Conservation (phyloP, 116 monocot species). For the Zostera marina region DNA sequence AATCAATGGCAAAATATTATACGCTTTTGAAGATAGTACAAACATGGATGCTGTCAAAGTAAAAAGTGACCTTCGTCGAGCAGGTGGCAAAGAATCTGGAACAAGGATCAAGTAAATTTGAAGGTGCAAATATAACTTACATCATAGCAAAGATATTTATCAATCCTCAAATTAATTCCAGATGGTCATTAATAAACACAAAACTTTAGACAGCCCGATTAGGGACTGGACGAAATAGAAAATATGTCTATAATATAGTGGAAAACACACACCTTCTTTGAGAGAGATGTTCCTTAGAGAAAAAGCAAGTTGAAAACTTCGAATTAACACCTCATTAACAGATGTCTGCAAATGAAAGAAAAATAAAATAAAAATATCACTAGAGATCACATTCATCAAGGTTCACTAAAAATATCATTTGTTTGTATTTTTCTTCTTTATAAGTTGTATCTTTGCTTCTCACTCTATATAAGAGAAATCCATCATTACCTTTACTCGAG, state of each 20-base stretch:
- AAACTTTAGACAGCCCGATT: too few species aligned
- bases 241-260: background rate
- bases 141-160: too few species aligned
- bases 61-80: constrained; percentile 70
- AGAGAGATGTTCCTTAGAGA: constrained; percentile 62
- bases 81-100: constrained; percentile 54
- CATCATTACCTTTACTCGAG: constrained; percentile 57
- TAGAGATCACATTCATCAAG: too few species aligned
- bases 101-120: too few species aligned
- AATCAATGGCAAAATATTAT: constrained; percentile 48
- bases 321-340: constrained; percentile 41
- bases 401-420: too few species aligned
- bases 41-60: constrained; percentile 75
- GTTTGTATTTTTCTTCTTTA: too few species aligned
- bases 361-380: background rate
- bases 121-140: too few species aligned
- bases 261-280: constrained; percentile 21
- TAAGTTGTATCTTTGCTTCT: too few species aligned
- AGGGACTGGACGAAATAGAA: too few species aligned
- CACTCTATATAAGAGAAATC: too few species aligned
- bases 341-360: constrained; percentile 31
- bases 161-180: too few species aligned
- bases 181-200: too few species aligned
- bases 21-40: constrained; percentile 69
- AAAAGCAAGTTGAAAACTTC: constrained; percentile 88